Base-by-base conservation (phyloP, 768 basidiomycete species). In the Auricularia heimuer region DNA sequence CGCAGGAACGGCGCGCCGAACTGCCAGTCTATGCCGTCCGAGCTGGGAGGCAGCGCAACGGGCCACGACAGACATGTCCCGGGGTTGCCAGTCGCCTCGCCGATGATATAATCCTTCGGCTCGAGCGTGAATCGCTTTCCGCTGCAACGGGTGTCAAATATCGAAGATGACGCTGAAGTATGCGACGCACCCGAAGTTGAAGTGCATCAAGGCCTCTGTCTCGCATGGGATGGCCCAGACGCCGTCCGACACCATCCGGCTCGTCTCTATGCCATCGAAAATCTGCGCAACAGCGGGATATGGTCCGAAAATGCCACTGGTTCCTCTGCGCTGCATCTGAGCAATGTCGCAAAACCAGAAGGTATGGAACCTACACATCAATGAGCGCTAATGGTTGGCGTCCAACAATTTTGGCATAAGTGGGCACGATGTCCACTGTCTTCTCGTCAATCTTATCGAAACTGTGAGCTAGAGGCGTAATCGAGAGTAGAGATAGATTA, bases 11-110 rank as follows among this genome's bases (percentile, higher is more conserved):
- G 79, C 1, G 82, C 68, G 87, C 88, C 89, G 61, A 92, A 78
- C 73, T 91, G 88, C 90, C 90, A 92, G 70, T 92, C 90, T 63
- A 92, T 81, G 14, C 88, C 90, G 73, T 91, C 87, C 14, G 85
- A 67, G 65, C 79, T 87, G 0, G 89, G 90, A 7, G 84, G 79
- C 21, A 77, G 74, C 3, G 88, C 89, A 67, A 75, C 78, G 0
- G 89, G 90, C 90, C 90, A 92, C 33, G 88, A 77, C 54, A 92
- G 75, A 74, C 90, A 92, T 14, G 89, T 72, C 65, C 81, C 78
- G 0, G 88, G 86, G 71, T 86, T 80, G 7, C 85, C 85, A 54
- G 78, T 76, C 10, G 85, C 79, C 62, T 86, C 86, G 24, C 89
- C 90, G 63, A 92, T 86, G 60, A 92, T 73, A 69, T 89, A 92